A percentile compares a stretch with the other conserved stretches of the same genome.
phyloP scores from a whole-genome alignment of 1,284 basidiomycete genomes.

The Fomes fomentarius region DNA sequence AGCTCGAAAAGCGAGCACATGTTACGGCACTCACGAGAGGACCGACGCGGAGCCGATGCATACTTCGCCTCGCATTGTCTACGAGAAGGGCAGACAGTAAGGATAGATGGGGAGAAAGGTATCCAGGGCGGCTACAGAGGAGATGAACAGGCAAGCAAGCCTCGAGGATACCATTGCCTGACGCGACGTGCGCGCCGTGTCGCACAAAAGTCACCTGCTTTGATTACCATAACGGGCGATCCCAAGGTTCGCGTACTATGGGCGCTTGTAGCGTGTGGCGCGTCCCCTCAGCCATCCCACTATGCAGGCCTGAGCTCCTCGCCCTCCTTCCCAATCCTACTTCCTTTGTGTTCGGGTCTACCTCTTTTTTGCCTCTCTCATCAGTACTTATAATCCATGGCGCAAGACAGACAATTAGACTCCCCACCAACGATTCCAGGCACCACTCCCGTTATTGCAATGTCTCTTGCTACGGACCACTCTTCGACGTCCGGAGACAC shows the following conservation, averaged over 20 bases:
- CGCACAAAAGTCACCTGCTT: conserved; percentile 19
- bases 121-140: conserved; percentile 29
- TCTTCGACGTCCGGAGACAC: conserved; percentile 7
- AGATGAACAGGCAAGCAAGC: conserved; percentile 13
- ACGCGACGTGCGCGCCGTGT: conserved; percentile 20
- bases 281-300: conserved; percentile 8
- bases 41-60: conserved; percentile 70
- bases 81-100: conserved; percentile 12
- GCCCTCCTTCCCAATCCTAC: background rate
- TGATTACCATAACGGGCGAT: conserved; percentile 5
- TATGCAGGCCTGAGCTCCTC: conserved; percentile 10
- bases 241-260: conserved; percentile 15
- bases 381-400: conserved; percentile 11
- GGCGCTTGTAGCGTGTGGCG: conserved; percentile 14
- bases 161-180: conserved; percentile 27
- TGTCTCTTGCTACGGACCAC: conserved; percentile 4
- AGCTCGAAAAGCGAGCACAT: conserved; percentile 19
- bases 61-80: conserved; percentile 67
- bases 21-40: conserved; percentile 66
- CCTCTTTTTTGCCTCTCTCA: too few relatives aligned
- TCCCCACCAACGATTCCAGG: conserved; percentile 12
- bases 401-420: conserved; percentile 11
- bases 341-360: too few relatives aligned
- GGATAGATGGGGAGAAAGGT: conserved; percentile 29
- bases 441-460: conserved; percentile 8